Percentiles rank a stretch among this genome's conserved stretches.
Conservation (phyloP, 805 yeast species). For the Monosporozyma siamensis region DNA sequence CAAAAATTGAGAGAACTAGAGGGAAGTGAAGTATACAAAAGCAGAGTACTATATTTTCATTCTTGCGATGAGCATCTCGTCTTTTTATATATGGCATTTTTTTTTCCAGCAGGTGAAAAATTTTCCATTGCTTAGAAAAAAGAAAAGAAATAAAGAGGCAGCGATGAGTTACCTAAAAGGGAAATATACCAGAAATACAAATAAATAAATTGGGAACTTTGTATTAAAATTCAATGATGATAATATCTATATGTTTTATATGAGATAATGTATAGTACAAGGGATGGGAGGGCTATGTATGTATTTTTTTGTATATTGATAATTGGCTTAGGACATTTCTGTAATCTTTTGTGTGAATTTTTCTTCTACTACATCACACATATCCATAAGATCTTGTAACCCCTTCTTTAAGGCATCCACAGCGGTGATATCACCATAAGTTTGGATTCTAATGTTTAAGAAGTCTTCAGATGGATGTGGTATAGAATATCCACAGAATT, state of each 20-base stretch:
- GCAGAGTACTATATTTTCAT: background rate
- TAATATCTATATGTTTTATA: too few relatives aligned
- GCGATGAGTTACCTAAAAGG: constrained; percentile 8
- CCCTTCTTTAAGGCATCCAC: constrained; percentile 91
- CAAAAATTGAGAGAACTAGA: too few relatives aligned
- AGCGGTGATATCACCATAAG: constrained; percentile 78
- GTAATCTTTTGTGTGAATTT: constrained; percentile 62
- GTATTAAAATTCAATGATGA: too few relatives aligned
- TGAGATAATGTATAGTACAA: background rate
- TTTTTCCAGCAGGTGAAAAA: constrained; percentile 1
- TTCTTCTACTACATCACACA: constrained; percentile 78
- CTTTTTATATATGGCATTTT: background rate
- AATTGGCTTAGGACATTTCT: constrained; percentile 24
- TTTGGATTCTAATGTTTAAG: constrained; percentile 85
- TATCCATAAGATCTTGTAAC: constrained; percentile 67
- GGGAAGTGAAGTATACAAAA: background rate
- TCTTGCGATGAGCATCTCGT: background rate
- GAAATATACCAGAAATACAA: background rate
- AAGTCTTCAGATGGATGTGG: constrained; percentile 96
- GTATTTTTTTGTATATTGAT: too few relatives aligned
- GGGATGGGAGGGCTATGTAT: background rate
- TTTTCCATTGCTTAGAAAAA: constrained; percentile 1
- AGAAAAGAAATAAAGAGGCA: constrained; percentile 5
- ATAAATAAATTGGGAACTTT: too few relatives aligned
- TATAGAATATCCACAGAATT: constrained; percentile 95